A percentile compares a stretch with the other conserved stretches of the same genome.
These are phyloP conservation scores for Euphorbia neoarborescens DNA, from an alignment of 441 rosid genomes.

Conservation along the genomic window DNA sequence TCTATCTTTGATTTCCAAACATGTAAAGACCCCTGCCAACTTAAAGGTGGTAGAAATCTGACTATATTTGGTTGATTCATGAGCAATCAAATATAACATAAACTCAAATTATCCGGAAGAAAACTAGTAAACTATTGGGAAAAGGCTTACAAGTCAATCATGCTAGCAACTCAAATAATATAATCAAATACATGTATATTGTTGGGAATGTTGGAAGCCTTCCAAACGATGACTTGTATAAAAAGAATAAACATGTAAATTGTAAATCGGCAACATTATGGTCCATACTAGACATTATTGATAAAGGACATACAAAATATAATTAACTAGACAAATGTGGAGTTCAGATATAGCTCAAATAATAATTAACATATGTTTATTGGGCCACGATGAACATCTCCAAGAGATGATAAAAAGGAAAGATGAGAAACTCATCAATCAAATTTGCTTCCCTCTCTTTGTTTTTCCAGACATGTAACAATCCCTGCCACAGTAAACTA, in stretches of 20 bases:
- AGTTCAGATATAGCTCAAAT: slow-evolving; percentile 58
- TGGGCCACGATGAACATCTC: slow-evolving; percentile 55
- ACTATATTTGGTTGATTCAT: slow-evolving; percentile 28
- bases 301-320: no score
- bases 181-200: slow-evolving; percentile 18
- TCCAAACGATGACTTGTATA: slow-evolving; percentile 13
- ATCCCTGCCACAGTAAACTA: slow-evolving; percentile 21
- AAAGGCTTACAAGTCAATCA: slow-evolving; percentile 10
- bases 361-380: slow-evolving; percentile 36
- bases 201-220: slow-evolving; percentile 52
- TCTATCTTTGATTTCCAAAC: neutral
- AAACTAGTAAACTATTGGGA: slow-evolving; percentile 27
- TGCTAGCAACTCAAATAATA: slow-evolving; percentile 47
- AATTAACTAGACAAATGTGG: slow-evolving; percentile 22
- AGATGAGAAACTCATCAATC: slow-evolving; percentile 25
- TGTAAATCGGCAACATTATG: no score
- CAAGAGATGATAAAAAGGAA: slow-evolving; percentile 20
- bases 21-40: no score
- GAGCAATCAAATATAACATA: neutral
- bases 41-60: neutral
- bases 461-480: slow-evolving; percentile 37
- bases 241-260: no score
- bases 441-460: slow-evolving; percentile 19
- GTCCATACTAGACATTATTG: no score
- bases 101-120: neutral